phyloP scores from a whole-genome alignment of 176 grass and related monocot genomes.

The Triticum urartu region DNA sequence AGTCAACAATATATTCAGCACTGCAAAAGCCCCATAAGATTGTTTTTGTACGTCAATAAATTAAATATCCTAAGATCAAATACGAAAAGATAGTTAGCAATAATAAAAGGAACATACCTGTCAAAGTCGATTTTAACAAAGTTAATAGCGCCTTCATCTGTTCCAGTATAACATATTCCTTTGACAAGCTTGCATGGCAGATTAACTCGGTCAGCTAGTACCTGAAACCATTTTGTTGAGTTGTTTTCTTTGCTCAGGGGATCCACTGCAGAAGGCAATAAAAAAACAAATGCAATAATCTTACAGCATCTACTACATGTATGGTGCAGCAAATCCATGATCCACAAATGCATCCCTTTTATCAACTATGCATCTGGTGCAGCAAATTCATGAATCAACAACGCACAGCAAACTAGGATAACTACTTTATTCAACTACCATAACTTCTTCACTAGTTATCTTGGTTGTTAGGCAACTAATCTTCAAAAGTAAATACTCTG shows the following conservation, averaged over 20 bases:
- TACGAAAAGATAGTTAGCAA: slow-evolving; percentile 17
- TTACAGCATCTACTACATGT: slow-evolving; percentile 1
- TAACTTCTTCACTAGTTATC: neutral
- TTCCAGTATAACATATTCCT: slow-evolving; percentile 89
- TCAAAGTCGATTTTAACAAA: slow-evolving; percentile 91
- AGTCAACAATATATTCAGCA: slow-evolving; percentile 93
- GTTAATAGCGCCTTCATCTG: slow-evolving; percentile 96
- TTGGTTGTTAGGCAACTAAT: slow-evolving; percentile 3
- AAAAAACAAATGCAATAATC: neutral
- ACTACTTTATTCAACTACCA: neutral
- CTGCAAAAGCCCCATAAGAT: slow-evolving; percentile 31
- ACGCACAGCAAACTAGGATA: slow-evolving; percentile 20
- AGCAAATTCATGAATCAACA: neutral
- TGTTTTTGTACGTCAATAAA: slow-evolving; percentile 1
- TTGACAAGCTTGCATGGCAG: slow-evolving; percentile 96
- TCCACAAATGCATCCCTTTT: neutral
- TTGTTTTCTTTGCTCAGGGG: slow-evolving; percentile 10
- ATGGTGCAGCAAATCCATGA: neutral
- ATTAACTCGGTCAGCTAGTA: slow-evolving; percentile 88
- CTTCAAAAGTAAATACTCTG: neutral
- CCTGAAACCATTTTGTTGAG: slow-evolving; percentile 55
- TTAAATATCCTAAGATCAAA: slow-evolving; percentile 14
- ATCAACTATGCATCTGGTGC: neutral
- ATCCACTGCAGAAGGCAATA: neutral
- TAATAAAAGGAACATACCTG: slow-evolving; percentile 47